Percentiles rank a stretch among this genome's conserved stretches.
Conservation (phyloP, 371 early-diverging fungal genomes). For the Nematocida sp. region DNA sequence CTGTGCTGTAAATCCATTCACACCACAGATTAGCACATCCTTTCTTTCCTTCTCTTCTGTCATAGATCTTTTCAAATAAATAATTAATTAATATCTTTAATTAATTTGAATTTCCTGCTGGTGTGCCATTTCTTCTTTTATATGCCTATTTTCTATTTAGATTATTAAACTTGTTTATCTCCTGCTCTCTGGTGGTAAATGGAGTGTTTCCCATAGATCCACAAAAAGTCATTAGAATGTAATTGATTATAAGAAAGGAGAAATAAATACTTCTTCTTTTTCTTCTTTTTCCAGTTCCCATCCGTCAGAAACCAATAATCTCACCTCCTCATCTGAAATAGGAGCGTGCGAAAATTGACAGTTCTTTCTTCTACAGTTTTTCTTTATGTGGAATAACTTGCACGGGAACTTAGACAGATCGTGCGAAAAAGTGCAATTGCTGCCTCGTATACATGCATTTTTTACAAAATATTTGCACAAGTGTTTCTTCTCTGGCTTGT, state of each 20-base stretch:
- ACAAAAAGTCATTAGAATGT: slow-evolving; percentile 4
- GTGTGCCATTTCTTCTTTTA: not conserved
- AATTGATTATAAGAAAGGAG: slow-evolving; percentile 44
- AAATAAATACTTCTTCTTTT: slow-evolving; percentile 58
- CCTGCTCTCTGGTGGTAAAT: not conserved
- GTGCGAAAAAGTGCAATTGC: slow-evolving; percentile 69
- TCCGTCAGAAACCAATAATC: slow-evolving; percentile 54
- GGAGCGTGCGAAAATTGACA: slow-evolving; percentile 68
- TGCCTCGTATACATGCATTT: slow-evolving; percentile 67
- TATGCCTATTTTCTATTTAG: not conserved
- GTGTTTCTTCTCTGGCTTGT: slow-evolving; percentile 62
- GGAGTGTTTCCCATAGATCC: not conserved
- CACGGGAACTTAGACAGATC: slow-evolving; percentile 68
- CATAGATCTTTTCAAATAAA: slow-evolving; percentile 17
- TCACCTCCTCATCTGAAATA: slow-evolving; percentile 56
- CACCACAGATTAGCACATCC: slow-evolving; percentile 79
- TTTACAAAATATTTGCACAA: slow-evolving; percentile 69
- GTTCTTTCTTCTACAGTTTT: slow-evolving; percentile 66
- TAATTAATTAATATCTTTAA: slow-evolving; percentile 11
- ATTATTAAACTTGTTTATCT: not conserved
- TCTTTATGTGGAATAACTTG: slow-evolving; percentile 64
- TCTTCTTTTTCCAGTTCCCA: slow-evolving; percentile 57
- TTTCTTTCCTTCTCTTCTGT: slow-evolving; percentile 63
- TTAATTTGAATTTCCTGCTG: not conserved
- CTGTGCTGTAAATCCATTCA: slow-evolving; percentile 79